Evolutionary conservation across 495 filamentous ascomycete species (phyloP).

Genomic region (Evansstolkia leycettana): DNA sequence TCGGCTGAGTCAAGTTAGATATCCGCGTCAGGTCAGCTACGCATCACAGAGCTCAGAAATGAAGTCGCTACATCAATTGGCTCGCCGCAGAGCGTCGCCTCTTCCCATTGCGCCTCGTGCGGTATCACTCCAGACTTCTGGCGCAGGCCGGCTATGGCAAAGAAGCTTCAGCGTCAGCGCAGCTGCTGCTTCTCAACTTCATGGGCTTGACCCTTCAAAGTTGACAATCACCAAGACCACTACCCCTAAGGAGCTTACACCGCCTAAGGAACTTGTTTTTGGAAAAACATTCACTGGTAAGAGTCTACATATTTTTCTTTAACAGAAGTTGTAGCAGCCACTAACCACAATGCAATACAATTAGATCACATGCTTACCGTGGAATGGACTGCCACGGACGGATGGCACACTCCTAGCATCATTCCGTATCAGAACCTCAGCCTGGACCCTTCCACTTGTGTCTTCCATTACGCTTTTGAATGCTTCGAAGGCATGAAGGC

Average conservation of each 20-base stretch:
- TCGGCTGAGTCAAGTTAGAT: no score
- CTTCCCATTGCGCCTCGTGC: conserved; percentile 15
- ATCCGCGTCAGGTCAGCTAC: no score
- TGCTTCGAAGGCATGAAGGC: conserved; percentile 99
- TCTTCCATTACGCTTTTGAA: conserved; percentile 96
- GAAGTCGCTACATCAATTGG: conserved; percentile 29
- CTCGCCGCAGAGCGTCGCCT: conserved; percentile 22
- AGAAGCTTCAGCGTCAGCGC: conserved; percentile 50
- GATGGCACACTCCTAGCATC: conserved; percentile 74
- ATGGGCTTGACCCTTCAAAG: conserved; percentile 62
- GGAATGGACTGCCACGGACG: conserved; percentile 76
- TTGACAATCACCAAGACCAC: conserved; percentile 61
- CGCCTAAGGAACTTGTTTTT: conserved; percentile 74
- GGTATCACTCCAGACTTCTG: conserved; percentile 13
- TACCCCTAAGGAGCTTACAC: conserved; percentile 59
- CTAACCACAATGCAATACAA: conserved; percentile 6
- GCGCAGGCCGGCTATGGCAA: conserved; percentile 20
- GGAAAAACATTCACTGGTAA: conserved; percentile 78
- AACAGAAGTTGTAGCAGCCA: not conserved
- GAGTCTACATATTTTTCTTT: not conserved
- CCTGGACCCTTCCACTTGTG: conserved; percentile 90
- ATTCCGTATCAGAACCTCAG: conserved; percentile 92
- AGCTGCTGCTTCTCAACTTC: conserved; percentile 38
- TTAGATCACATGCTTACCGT: conserved; percentile 92
- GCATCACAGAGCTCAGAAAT: conserved; percentile 9